A percentile compares a stretch with the other conserved stretches of the same genome.
phyloP scores from a whole-genome alignment of 2,329 filamentous ascomycete genomes.

The Aspergillus floridensis region DNA sequence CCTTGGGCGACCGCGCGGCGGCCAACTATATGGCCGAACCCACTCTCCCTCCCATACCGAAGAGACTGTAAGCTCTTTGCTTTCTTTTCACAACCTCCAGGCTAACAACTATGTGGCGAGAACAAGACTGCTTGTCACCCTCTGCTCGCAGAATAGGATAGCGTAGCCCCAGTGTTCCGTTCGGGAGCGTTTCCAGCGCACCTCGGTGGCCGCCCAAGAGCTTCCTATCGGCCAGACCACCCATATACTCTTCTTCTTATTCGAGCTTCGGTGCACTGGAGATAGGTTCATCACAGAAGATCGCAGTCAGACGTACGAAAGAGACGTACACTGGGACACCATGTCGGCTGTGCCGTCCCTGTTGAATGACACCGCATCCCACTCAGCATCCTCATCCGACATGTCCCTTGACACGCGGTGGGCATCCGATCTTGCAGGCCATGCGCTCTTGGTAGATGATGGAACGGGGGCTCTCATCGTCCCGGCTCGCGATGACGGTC shows the following conservation, averaged over 20 bases:
- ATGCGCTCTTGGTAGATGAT: constrained; percentile 28
- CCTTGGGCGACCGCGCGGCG: not conserved
- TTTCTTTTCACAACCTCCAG: not conserved
- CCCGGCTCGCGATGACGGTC: constrained; percentile 13
- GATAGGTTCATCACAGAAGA: not conserved
- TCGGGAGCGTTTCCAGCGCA: not conserved
- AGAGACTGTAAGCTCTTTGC: too few species aligned
- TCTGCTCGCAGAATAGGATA: not conserved
- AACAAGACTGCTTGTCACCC: not conserved
- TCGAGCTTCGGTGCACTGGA: too few species aligned
- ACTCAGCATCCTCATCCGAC: constrained; percentile 26
- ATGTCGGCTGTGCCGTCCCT: constrained; percentile 29
- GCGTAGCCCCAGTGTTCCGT: not conserved
- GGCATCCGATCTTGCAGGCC: constrained; percentile 22
- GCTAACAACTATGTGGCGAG: not conserved
- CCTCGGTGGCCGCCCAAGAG: not conserved
- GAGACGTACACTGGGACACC: not conserved
- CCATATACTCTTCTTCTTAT: not conserved
- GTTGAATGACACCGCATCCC: constrained; percentile 27
- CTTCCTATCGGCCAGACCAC: not conserved
- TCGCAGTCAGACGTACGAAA: not conserved
- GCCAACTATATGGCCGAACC: not conserved
- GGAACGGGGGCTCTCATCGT: constrained; percentile 31
- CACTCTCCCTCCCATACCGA: too few species aligned
- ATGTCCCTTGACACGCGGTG: constrained; percentile 32